Evolutionary conservation across 768 basidiomycete genomes (phyloP).

Genomic region (Obba rivulosa): DNA sequence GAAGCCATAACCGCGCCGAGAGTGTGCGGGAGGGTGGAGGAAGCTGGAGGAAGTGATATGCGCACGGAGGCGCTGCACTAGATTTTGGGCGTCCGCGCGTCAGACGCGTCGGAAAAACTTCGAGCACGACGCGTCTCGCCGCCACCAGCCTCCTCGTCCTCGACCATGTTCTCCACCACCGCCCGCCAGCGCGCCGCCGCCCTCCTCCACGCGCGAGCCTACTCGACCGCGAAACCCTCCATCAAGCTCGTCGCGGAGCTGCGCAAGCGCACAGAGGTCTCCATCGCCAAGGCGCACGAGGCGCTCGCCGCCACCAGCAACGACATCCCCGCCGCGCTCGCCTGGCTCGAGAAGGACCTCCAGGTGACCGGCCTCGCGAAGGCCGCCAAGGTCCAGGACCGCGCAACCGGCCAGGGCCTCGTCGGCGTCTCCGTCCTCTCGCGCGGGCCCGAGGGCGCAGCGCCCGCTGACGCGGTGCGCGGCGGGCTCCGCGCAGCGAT

Average conservation of each 20-base stretch:
- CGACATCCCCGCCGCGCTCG: constrained; percentile 66
- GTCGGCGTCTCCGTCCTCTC: constrained; percentile 74
- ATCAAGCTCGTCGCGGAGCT: constrained; percentile 81
- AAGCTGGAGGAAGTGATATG: not conserved
- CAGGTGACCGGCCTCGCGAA: constrained; percentile 67
- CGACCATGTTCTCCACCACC: not conserved
- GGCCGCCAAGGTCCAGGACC: constrained; percentile 77
- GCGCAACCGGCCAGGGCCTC: constrained; percentile 73
- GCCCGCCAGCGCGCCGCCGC: constrained; percentile 2
- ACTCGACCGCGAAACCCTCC: constrained; percentile 59
- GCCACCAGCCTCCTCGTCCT: not conserved
- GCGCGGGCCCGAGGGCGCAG: constrained; percentile 39
- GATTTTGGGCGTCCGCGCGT: not conserved
- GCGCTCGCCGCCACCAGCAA: constrained; percentile 74
- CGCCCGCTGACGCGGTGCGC: constrained; percentile 16
- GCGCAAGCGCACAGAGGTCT: constrained; percentile 74
- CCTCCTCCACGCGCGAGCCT: constrained; percentile 31
- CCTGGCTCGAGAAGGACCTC: constrained; percentile 79
- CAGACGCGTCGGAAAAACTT: not conserved
- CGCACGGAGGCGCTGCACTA: too few species aligned
- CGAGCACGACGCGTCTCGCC: not conserved
- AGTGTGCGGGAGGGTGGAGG: not conserved
- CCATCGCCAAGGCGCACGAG: constrained; percentile 83
- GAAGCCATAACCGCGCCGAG: constrained; percentile 4
- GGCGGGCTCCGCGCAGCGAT: constrained; percentile 71